Conservation (phyloP, 768 basidiomycete species). For the Mycena vitilis region DNA sequence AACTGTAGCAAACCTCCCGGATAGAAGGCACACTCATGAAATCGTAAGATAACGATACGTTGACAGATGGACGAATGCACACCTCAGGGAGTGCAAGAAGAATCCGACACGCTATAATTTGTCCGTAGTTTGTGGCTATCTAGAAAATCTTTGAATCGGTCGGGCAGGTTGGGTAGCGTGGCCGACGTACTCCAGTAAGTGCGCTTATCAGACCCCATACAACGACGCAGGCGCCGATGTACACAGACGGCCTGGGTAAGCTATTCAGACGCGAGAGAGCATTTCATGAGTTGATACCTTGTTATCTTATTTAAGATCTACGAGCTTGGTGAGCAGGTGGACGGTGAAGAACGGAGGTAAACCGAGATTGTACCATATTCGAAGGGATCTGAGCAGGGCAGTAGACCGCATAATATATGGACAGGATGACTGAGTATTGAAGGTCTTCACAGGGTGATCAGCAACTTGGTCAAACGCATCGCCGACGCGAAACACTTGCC, state of each 20-base stretch:
- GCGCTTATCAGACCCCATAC: constrained; percentile 59
- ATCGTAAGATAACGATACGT: background rate
- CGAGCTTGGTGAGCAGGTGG: background rate
- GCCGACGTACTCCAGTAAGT: constrained; percentile 49
- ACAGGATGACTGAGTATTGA: constrained; percentile 6
- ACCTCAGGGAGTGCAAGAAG: constrained; percentile 74
- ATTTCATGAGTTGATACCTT: constrained; percentile 34
- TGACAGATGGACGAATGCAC: background rate
- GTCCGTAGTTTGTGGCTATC: constrained; percentile 53
- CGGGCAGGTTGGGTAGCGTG: background rate
- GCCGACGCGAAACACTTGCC: background rate
- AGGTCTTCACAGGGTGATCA: background rate
- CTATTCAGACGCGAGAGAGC: constrained; percentile 33
- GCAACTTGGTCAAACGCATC: background rate
- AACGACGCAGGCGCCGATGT: constrained; percentile 56
- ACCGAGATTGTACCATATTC: constrained; percentile 49
- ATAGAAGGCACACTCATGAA: constrained; percentile 66
- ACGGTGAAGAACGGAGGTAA: background rate
- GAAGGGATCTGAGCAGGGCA: constrained; percentile 57
- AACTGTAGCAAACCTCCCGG: constrained; percentile 53
- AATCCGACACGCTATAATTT: constrained; percentile 65
- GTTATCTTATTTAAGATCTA: constrained; percentile 20
- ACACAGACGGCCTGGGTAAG: constrained; percentile 51
- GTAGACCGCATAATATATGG: constrained; percentile 49
- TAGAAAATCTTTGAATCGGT: background rate